Percentiles rank a stretch among this genome's conserved stretches.
Evolutionary conservation across 2,329 filamentous ascomycete species (phyloP).

Genomic region (Nothophaeocryptopus gaeumannii): DNA sequence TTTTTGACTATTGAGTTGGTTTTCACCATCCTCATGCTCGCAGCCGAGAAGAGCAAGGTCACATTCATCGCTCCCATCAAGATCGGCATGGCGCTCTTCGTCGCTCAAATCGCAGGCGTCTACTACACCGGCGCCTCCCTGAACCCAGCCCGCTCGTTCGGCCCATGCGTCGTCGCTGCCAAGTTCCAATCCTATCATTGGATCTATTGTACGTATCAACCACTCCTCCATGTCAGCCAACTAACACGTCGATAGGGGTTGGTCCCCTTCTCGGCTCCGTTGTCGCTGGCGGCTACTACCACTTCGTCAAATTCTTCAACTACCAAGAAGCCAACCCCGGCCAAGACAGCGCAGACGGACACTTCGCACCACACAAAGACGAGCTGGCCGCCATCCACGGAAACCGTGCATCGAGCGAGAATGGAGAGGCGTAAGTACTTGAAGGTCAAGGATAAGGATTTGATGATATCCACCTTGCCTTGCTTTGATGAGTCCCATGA

Average conservation of each 20-base stretch:
- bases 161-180: slow-evolving; percentile 30
- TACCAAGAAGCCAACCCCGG: slow-evolving; percentile 34
- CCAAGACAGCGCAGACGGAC: slow-evolving; percentile 16
- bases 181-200: slow-evolving; percentile 33
- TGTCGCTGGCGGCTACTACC: slow-evolving; percentile 33
- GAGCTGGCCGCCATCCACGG: background rate
- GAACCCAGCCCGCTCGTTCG: slow-evolving; percentile 36
- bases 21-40: slow-evolving; percentile 37
- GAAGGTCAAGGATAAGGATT: too few relatives aligned
- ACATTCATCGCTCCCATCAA: slow-evolving; percentile 32
- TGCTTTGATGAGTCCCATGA: too few relatives aligned
- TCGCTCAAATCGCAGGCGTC: slow-evolving; percentile 26
- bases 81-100: slow-evolving; percentile 28
- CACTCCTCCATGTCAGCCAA: background rate
- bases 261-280: slow-evolving; percentile 32
- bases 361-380: slow-evolving; percentile 6
- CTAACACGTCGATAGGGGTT: slow-evolving; percentile 15
- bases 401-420: background rate
- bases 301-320: slow-evolving; percentile 32
- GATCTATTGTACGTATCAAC: slow-evolving; percentile 23
- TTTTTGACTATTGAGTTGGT: slow-evolving; percentile 33
- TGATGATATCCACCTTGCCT: too few relatives aligned
- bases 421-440: too few relatives aligned
- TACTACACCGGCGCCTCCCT: slow-evolving; percentile 36
- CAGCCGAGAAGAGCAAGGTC: slow-evolving; percentile 35